phyloP scores from a whole-genome alignment of 495 filamentous ascomycete genomes.

The Aeminium ludgeri region DNA sequence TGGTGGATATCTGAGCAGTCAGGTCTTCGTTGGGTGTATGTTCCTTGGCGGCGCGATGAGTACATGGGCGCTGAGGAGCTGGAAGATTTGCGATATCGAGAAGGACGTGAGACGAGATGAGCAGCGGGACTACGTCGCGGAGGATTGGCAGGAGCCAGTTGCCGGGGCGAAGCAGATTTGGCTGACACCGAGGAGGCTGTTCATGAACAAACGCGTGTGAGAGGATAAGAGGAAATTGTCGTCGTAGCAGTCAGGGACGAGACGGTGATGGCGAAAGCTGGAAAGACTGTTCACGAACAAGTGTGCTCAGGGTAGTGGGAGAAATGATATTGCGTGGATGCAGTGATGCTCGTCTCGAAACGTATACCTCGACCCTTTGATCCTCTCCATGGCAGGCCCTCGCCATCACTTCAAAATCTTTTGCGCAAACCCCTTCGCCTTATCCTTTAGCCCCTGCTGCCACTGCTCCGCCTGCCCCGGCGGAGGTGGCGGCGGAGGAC shows the following conservation, averaged over 20 bases:
- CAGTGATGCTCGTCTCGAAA: too few species aligned
- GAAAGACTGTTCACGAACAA: too few species aligned
- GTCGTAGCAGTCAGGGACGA: too few species aligned
- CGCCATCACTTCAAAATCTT: slow-evolving; percentile 7
- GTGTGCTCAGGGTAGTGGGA: too few species aligned
- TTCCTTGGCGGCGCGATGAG: slow-evolving; percentile 40
- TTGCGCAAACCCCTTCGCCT: slow-evolving; percentile 7
- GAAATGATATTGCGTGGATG: too few species aligned
- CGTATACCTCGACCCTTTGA: too few species aligned
- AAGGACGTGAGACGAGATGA: background rate
- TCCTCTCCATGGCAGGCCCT: too few species aligned
- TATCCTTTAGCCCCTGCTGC: slow-evolving; percentile 5
- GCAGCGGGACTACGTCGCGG: too few species aligned
- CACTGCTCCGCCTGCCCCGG: background rate
- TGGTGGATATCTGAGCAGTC: slow-evolving; percentile 37
- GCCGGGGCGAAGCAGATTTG: background rate
- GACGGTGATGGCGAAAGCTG: too few species aligned
- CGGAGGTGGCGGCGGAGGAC: slow-evolving; percentile 5
- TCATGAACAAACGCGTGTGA: slow-evolving; percentile 3
- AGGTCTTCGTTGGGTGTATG: slow-evolving; percentile 47
- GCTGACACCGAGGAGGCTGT: slow-evolving; percentile 1
- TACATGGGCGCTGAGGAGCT: slow-evolving; percentile 35
- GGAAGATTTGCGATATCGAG: slow-evolving; percentile 41
- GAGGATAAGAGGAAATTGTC: background rate
- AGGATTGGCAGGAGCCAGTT: too few species aligned